Percentiles rank a stretch among this genome's conserved stretches.
Evolutionary conservation across 352 stramenopile species (phyloP).

Genomic region (Pythium dissimile): DNA sequence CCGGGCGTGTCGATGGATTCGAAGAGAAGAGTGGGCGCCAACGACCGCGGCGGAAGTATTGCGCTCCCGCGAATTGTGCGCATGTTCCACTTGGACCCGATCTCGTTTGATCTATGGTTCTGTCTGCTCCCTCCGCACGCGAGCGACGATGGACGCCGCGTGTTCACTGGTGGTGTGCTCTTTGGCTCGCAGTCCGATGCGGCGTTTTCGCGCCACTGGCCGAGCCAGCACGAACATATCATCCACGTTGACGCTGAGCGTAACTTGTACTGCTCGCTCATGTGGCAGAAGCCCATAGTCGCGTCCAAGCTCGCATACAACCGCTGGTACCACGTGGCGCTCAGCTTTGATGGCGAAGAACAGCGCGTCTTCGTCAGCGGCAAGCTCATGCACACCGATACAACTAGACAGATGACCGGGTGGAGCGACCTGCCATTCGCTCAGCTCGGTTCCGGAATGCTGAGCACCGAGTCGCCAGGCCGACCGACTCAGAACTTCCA

Average conservation of each 20-base stretch:
- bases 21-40: slow-evolving; percentile 5
- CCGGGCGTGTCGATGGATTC: slow-evolving; percentile 13
- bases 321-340: slow-evolving; percentile 71
- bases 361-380: slow-evolving; percentile 57
- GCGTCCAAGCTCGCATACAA: slow-evolving; percentile 19
- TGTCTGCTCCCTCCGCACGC: slow-evolving; percentile 21
- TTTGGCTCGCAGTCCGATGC: slow-evolving; percentile 41
- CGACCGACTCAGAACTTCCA: slow-evolving; percentile 43
- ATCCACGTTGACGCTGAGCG: slow-evolving; percentile 36
- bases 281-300: slow-evolving; percentile 26
- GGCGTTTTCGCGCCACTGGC: slow-evolving; percentile 20
- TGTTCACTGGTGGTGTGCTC: slow-evolving; percentile 31
- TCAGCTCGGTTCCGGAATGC: slow-evolving; percentile 57
- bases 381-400: slow-evolving; percentile 36
- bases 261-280: slow-evolving; percentile 43
- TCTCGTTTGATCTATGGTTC: slow-evolving; percentile 53
- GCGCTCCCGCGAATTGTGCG: slow-evolving; percentile 18
- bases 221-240: slow-evolving; percentile 38
- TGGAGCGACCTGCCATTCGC: slow-evolving; percentile 49
- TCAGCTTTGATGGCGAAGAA: slow-evolving; percentile 44
- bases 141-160: slow-evolving; percentile 4
- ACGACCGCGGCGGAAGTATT: slow-evolving; percentile 11
- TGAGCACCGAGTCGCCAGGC: slow-evolving; percentile 38
- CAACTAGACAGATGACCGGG: slow-evolving; percentile 27
- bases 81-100: slow-evolving; percentile 18